Percentiles rank a stretch among this genome's conserved stretches.
Evolutionary conservation across 306 rosid species (phyloP).

Genomic region (Sphenostylis stenocarpa): DNA sequence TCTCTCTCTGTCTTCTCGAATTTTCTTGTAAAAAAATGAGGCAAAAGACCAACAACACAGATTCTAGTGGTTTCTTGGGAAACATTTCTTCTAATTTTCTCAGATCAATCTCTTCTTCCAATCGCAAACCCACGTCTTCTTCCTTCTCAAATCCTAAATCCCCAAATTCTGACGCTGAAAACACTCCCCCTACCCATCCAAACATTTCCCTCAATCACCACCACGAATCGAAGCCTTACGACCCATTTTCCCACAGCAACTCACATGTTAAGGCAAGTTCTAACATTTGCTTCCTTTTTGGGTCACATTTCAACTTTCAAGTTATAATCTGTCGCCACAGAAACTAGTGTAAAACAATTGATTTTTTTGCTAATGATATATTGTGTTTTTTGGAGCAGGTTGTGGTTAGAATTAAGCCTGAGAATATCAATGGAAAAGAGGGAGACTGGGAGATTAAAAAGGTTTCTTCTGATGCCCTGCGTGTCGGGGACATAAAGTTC

Average conservation of each 20-base stretch:
- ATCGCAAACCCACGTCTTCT: slow-evolving; percentile 38
- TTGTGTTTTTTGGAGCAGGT: slow-evolving; percentile 47
- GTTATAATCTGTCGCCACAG: not conserved
- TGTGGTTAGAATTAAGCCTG: slow-evolving; percentile 77
- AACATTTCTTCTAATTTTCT: slow-evolving; percentile 66
- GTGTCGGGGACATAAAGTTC: slow-evolving; percentile 55
- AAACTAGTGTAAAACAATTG: not conserved
- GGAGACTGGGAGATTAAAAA: slow-evolving; percentile 53
- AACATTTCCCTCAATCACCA: slow-evolving; percentile 47
- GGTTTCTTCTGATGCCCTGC: slow-evolving; percentile 57
- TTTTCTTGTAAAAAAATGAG: slow-evolving; percentile 43
- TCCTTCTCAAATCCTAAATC: slow-evolving; percentile 26
- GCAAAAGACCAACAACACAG: slow-evolving; percentile 37
- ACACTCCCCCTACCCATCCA: slow-evolving; percentile 66
- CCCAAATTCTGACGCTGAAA: slow-evolving; percentile 45
- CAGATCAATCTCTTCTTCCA: slow-evolving; percentile 62
- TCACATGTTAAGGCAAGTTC: slow-evolving; percentile 54
- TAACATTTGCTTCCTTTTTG: not conserved
- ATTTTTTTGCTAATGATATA: not conserved
- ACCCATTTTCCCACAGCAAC: slow-evolving; percentile 25
- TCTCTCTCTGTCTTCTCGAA: slow-evolving; percentile 26
- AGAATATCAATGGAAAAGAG: slow-evolving; percentile 37
- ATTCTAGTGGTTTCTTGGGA: slow-evolving; percentile 56
- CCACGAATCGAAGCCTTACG: slow-evolving; percentile 32
- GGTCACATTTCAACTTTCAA: not conserved